phyloP scores from a whole-genome alignment of 2,329 filamentous ascomycete species.

The Dactylonectria macrodidyma region DNA sequence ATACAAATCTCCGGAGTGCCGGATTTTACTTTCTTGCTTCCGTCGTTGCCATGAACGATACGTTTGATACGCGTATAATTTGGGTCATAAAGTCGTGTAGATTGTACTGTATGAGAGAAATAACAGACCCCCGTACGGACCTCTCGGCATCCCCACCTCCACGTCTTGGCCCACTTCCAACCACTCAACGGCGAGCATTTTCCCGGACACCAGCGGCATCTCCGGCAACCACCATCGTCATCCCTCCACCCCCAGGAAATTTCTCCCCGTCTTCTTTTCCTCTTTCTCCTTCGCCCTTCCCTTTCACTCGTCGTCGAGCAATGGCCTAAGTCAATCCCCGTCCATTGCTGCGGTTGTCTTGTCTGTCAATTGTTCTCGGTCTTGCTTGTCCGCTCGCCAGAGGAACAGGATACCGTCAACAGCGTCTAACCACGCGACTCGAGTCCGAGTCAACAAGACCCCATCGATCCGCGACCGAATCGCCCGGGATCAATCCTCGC shows the following conservation, averaged over 20 bases:
- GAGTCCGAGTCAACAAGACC: neutral
- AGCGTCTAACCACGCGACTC: neutral
- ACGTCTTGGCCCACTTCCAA: slow-evolving; percentile 41
- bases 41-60: slow-evolving; percentile 8
- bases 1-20: neutral
- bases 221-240: slow-evolving; percentile 39
- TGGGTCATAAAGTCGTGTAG: neutral
- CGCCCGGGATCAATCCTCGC: neutral
- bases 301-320: slow-evolving; percentile 33
- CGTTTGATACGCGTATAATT: slow-evolving; percentile 16
- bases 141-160: slow-evolving; percentile 48
- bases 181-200: slow-evolving; percentile 45
- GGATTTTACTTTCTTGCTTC: neutral
- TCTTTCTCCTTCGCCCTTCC: slow-evolving; percentile 3
- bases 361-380: neutral
- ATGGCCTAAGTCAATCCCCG: slow-evolving; percentile 29
- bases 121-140: slow-evolving; percentile 39
- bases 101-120: slow-evolving; percentile 44
- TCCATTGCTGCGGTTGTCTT: slow-evolving; percentile 16
- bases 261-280: slow-evolving; percentile 31
- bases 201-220: slow-evolving; percentile 43
- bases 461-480: neutral
- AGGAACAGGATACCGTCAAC: slow-evolving; percentile 6
- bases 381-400: slow-evolving; percentile 8
- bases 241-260: slow-evolving; percentile 15